Percentiles rank a stretch among this genome's conserved stretches.
Conservation (phyloP, 768 basidiomycete genomes). For the Pulveroboletus sp. region DNA sequence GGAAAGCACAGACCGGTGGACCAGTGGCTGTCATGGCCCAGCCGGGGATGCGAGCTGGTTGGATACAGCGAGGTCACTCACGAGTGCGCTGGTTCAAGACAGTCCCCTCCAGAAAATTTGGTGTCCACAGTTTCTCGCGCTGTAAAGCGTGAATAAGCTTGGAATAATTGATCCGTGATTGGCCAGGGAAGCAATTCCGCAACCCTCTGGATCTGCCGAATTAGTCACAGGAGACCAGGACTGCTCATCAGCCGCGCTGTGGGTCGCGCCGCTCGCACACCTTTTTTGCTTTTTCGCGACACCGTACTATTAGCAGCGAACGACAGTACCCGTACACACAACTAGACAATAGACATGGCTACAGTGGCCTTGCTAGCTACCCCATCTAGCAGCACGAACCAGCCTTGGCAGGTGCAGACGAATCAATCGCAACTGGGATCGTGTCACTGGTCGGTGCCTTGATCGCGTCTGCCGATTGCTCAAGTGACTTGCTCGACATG, state of each 20-base stretch:
- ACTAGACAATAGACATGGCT: slow-evolving; percentile 11
- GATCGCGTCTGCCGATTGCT: slow-evolving; percentile 76
- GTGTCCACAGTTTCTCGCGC: slow-evolving; percentile 64
- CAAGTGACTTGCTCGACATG: slow-evolving; percentile 93
- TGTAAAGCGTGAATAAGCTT: slow-evolving; percentile 64
- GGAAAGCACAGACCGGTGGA: slow-evolving; percentile 38
- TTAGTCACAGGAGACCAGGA: slow-evolving; percentile 91
- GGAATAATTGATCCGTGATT: slow-evolving; percentile 84
- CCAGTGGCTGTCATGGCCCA: slow-evolving; percentile 82
- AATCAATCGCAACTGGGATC: slow-evolving; percentile 75
- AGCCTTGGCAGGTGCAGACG: slow-evolving; percentile 48
- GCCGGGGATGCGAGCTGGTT: slow-evolving; percentile 75
- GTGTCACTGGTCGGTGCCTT: slow-evolving; percentile 79
- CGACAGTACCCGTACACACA: slow-evolving; percentile 27
- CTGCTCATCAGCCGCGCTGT: slow-evolving; percentile 82
- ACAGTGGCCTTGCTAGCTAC: slow-evolving; percentile 5
- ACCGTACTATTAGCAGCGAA: slow-evolving; percentile 23
- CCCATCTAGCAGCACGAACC: slow-evolving; percentile 60
- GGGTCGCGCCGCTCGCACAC: slow-evolving; percentile 75
- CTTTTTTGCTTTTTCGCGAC: slow-evolving; percentile 40
- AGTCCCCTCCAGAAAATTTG: slow-evolving; percentile 95
- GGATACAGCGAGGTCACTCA: slow-evolving; percentile 54
- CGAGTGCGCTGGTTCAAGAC: slow-evolving; percentile 91
- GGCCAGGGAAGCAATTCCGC: slow-evolving; percentile 94
- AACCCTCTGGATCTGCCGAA: slow-evolving; percentile 83